These are phyloP conservation scores for Chaetoscypha palmicola DNA, from an alignment of 2,329 filamentous ascomycete species.

Conservation along the genomic window DNA sequence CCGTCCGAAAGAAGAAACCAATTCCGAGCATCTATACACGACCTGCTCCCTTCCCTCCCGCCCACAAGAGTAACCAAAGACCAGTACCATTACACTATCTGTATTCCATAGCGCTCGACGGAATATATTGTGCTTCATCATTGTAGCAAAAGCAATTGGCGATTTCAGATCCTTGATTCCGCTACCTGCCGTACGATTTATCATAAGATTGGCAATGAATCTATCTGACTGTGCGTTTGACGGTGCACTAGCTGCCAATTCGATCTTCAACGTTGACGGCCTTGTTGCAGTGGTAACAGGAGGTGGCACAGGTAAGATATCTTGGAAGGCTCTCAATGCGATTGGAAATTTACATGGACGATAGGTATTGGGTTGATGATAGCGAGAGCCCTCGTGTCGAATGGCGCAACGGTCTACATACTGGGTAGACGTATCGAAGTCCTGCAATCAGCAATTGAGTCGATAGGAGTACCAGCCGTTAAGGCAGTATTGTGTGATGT, in stretches of 20 bases:
- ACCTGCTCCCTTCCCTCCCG: no score
- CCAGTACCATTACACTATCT: no score
- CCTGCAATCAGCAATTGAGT: conserved; percentile 24
- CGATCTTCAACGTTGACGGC: conserved; percentile 31
- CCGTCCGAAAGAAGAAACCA: no score
- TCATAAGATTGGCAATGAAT: neutral
- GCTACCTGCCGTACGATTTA: no score
- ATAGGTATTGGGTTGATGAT: conserved; percentile 54
- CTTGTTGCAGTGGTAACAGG: conserved; percentile 47
- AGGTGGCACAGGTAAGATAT: conserved; percentile 47
- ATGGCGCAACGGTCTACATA: conserved; percentile 51
- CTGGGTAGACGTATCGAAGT: conserved; percentile 43
- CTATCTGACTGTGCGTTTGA: neutral
- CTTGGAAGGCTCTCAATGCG: conserved; percentile 23
- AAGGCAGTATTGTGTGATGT: conserved; percentile 40
- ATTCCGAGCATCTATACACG: no score
- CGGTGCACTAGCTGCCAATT: neutral
- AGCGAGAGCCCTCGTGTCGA: conserved; percentile 43
- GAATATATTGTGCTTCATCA: no score
- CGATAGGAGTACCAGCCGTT: conserved; percentile 35
- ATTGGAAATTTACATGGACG: neutral
- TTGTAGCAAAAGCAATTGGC: no score
- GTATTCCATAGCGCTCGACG: no score
- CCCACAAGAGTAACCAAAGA: no score
- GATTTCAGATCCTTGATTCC: no score